These are phyloP conservation scores for Kuraishia borneana DNA, from an alignment of 805 yeast genomes.

Conservation along the genomic window DNA sequence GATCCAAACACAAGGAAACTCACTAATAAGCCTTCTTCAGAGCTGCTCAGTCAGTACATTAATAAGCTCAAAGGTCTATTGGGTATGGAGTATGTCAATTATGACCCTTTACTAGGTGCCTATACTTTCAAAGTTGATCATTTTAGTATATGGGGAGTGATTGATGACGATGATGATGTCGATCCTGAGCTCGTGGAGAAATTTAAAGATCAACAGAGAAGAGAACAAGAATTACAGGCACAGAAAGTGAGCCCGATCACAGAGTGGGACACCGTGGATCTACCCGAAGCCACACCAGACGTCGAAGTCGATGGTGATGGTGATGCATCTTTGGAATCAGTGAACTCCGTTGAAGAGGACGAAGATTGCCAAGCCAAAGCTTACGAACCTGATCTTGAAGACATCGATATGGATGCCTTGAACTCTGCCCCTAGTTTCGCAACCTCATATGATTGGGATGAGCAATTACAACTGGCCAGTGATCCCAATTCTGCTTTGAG, in stretches of 20 bases:
- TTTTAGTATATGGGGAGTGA: conserved; percentile 90
- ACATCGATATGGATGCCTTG: conserved; percentile 31
- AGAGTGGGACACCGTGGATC: conserved; percentile 4
- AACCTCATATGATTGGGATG: conserved; percentile 49
- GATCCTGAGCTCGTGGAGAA: conserved; percentile 32
- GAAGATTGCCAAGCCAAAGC: conserved; percentile 49
- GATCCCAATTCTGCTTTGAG: conserved; percentile 1
- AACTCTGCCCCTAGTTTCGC: conserved; percentile 31
- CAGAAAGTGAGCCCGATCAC: neutral
- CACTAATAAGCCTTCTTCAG: conserved; percentile 20
- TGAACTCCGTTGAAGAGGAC: conserved; percentile 3
- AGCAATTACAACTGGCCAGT: conserved; percentile 36
- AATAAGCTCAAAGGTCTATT: conserved; percentile 37
- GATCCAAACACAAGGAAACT: conserved; percentile 13
- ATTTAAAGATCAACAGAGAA: conserved; percentile 16
- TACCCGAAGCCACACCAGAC: conserved; percentile 2
- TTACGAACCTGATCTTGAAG: conserved; percentile 54
- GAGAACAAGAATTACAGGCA: conserved; percentile 8
- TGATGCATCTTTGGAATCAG: conserved; percentile 5
- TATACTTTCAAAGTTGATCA: conserved; percentile 84
- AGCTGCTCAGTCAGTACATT: conserved; percentile 35
- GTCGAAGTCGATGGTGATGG: neutral
- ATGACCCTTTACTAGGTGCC: conserved; percentile 59
- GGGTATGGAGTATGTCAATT: conserved; percentile 75
- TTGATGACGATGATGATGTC: conserved; percentile 51